Base-by-base conservation (phyloP, 176 grass and related monocot species). In the Musa schizocarpa region DNA sequence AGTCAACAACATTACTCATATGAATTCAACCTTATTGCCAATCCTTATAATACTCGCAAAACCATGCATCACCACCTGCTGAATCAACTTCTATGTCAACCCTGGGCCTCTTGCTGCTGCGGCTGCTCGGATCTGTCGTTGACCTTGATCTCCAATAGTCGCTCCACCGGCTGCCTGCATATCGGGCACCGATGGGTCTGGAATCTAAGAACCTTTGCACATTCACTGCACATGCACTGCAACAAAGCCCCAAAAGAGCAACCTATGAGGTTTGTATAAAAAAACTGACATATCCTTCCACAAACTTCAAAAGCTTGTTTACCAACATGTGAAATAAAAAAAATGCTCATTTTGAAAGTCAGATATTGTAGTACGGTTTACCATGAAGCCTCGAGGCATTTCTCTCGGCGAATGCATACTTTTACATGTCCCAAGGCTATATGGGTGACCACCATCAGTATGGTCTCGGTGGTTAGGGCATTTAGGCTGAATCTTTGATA, bases 121-220 rank as follows among this genome's bases (percentile, higher is more conserved):
- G 79, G 76, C 22, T 23, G 19, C 29, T 11, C 53, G 0, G 74
- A n/a, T 34, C 58, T 76, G 65, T 8, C 67, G 56, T 79, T 79
- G 74, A 86, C 12, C 66, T 84, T 65, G 22, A 90, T 90, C 72
- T 90, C 79, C 0, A 84, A 63, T 51, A 90, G 76, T n/a, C 54
- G 14, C 72, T 82, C 76, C 55, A 87, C 52, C 57, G 82, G 85
- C 57, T 84, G 88, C 72, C 79, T 79, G 76, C 88, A 90, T 76
- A 90, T 87, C 26, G 88, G 88, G 76, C 88, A 90, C 79, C 75
- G 83, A 73, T 90, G 87, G 25, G 76, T 87, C 73, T 90, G 85
- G 50, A 82, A 73, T 25, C 75, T 80, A 78, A 90, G n/a, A 74
- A 77, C 22, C 62, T 82, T 82, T 71, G 85, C 85, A 74, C 85